Conservation (phyloP, 257 asterid species). For the Nemophila menziesii region DNA sequence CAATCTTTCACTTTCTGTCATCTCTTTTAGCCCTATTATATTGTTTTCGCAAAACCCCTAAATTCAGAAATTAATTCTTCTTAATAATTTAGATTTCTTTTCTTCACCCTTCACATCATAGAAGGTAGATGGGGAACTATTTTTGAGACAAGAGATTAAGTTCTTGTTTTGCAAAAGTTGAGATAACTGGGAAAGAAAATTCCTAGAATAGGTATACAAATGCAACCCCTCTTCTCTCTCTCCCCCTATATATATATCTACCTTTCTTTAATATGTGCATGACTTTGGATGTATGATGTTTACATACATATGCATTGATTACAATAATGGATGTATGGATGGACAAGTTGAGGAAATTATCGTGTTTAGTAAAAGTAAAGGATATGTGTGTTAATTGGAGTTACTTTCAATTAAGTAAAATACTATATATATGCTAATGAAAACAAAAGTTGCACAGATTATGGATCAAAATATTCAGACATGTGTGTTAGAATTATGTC, state of each 20-base stretch:
- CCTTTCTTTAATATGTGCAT: slow-evolving; percentile 4
- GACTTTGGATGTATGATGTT: background rate
- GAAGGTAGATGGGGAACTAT: slow-evolving; percentile 27
- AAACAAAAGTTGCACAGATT: no score
- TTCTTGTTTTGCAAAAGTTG: slow-evolving; percentile 45
- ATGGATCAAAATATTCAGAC: no score
- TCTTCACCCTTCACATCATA: slow-evolving; percentile 9
- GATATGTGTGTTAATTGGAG: no score
- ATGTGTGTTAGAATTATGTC: no score
- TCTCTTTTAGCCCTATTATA: background rate
- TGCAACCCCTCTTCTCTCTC: slow-evolving; percentile 29
- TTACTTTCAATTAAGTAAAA: no score
- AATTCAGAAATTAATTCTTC: background rate
- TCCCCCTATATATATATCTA: slow-evolving; percentile 7
- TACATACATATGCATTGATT: slow-evolving; percentile 8
- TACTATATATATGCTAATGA: no score
- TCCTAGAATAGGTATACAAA: slow-evolving; percentile 37
- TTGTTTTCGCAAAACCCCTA: background rate
- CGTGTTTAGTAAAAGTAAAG: no score
- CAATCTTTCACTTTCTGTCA: slow-evolving; percentile 18
- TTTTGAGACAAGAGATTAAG: slow-evolving; percentile 18
- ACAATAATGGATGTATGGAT: no score
- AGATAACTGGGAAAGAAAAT: slow-evolving; percentile 71
- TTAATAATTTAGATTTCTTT: background rate
- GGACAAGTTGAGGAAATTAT: no score